Evolutionary conservation across 495 filamentous ascomycete genomes (phyloP).

Genomic region (Beverwykella pulmonaria): DNA sequence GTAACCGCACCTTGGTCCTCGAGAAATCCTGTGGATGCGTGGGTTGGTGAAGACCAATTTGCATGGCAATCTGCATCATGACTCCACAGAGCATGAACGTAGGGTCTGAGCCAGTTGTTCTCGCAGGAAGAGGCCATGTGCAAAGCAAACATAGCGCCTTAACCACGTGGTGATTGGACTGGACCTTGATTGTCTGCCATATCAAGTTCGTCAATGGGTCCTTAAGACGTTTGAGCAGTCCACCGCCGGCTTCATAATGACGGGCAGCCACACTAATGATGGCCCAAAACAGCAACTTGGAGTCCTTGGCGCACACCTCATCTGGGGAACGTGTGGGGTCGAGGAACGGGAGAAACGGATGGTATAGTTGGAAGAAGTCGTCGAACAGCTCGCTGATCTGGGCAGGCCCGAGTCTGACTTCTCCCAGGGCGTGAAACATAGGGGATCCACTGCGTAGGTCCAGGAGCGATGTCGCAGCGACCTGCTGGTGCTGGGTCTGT

Average conservation of each 20-base stretch:
- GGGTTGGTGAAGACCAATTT: constrained; percentile 85
- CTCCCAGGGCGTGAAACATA: constrained; percentile 58
- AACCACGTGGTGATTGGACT: constrained; percentile 85
- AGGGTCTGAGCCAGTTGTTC: constrained; percentile 81
- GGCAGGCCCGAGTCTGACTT: constrained; percentile 73
- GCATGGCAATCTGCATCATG: constrained; percentile 92
- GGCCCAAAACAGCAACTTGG: constrained; percentile 82
- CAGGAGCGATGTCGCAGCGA: constrained; percentile 79
- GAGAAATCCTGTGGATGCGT: constrained; percentile 91
- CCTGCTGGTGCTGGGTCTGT: constrained; percentile 65
- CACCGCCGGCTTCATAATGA: constrained; percentile 66
- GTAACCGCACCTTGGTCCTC: constrained; percentile 76
- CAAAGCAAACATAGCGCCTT: constrained; percentile 88
- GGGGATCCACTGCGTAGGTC: constrained; percentile 63
- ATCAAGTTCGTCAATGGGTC: constrained; percentile 73
- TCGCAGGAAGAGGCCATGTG: constrained; percentile 87
- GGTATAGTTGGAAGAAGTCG: constrained; percentile 77
- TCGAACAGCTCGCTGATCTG: constrained; percentile 74
- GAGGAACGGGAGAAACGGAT: constrained; percentile 83
- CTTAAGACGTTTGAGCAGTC: constrained; percentile 68
- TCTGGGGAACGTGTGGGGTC: constrained; percentile 65
- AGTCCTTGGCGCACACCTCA: constrained; percentile 73
- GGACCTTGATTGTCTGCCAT: constrained; percentile 81
- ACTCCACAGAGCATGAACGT: constrained; percentile 88
- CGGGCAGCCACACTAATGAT: constrained; percentile 81